These are phyloP conservation scores for Metschnikowia rubicola DNA, from an alignment of 805 yeast genomes.

Conservation along the genomic window DNA sequence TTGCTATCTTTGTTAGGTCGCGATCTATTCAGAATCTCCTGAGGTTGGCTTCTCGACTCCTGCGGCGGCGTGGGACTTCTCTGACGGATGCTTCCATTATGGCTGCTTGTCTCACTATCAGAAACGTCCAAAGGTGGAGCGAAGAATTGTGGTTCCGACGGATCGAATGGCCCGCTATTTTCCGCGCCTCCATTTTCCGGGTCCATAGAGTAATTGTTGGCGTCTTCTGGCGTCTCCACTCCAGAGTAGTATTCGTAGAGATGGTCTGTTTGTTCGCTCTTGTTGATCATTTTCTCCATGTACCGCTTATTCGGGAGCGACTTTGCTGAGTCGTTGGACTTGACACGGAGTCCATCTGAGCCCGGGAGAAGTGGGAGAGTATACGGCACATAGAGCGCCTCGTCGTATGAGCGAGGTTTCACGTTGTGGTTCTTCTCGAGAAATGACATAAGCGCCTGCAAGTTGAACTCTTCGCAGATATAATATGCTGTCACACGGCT, in stretches of 20 bases:
- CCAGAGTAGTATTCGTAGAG: constrained; percentile 90
- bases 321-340: constrained; percentile 57
- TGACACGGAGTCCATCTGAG: constrained; percentile 68
- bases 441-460: constrained; percentile 61
- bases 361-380: constrained; percentile 86
- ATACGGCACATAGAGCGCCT: constrained; percentile 88
- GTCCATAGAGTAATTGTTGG: constrained; percentile 45
- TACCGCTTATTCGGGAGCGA: constrained; percentile 40
- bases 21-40: background rate
- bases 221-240: constrained; percentile 60
- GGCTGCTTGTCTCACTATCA: constrained; percentile 17
- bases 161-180: constrained; percentile 66
- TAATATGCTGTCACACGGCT: constrained; percentile 90
- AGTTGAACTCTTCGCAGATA: constrained; percentile 76
- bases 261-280: constrained; percentile 84
- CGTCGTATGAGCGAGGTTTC: constrained; percentile 84
- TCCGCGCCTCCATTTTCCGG: constrained; percentile 41
- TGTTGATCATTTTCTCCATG: constrained; percentile 77
- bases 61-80: constrained; percentile 11
- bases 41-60: background rate
- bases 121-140: constrained; percentile 37
- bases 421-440: constrained; percentile 72
- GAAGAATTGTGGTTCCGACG: constrained; percentile 89
- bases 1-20: constrained; percentile 1
- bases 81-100: constrained; percentile 17